These are phyloP conservation scores for Spergularia marina DNA, from an alignment of 148 eudicot species.

Conservation along the genomic window DNA sequence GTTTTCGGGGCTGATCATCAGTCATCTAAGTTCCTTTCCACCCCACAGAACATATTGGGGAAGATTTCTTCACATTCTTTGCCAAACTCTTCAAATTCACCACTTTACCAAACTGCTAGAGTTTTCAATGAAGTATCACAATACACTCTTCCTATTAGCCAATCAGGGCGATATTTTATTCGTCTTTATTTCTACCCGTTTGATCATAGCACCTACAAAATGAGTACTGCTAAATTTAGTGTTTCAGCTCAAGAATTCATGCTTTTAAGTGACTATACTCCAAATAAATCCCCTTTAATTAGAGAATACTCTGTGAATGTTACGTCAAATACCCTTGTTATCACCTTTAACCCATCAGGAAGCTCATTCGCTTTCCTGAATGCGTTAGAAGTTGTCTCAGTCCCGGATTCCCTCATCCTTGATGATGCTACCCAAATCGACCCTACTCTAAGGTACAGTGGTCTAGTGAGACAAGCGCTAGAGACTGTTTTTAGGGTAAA, in stretches of 20 bases:
- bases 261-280: slow-evolving; percentile 55
- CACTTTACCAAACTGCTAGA: slow-evolving; percentile 64
- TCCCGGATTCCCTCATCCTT: slow-evolving; percentile 60
- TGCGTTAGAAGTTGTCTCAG: slow-evolving; percentile 79
- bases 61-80: slow-evolving; percentile 42
- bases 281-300: slow-evolving; percentile 29
- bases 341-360: slow-evolving; percentile 52
- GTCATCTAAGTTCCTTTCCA: slow-evolving; percentile 47
- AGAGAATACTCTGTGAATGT: slow-evolving; percentile 72
- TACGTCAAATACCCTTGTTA: slow-evolving; percentile 46
- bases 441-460: slow-evolving; percentile 35
- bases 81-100: slow-evolving; percentile 31
- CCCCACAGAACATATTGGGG: slow-evolving; percentile 51
- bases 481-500: slow-evolving; percentile 77
- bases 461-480: slow-evolving; percentile 52
- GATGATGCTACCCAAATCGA: slow-evolving; percentile 47
- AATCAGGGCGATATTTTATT: slow-evolving; percentile 66
- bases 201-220: slow-evolving; percentile 33
- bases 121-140: slow-evolving; percentile 50
- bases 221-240: slow-evolving; percentile 56
- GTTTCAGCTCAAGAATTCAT: slow-evolving; percentile 51
- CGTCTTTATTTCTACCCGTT: slow-evolving; percentile 79
- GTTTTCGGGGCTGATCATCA: slow-evolving; percentile 62
- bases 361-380: slow-evolving; percentile 71
- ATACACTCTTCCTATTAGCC: slow-evolving; percentile 58